Percentiles rank a stretch among this genome's conserved stretches.
phyloP scores from a whole-genome alignment of 192 early-diverging fungal species.

The Gamsiella multidivaricata region DNA sequence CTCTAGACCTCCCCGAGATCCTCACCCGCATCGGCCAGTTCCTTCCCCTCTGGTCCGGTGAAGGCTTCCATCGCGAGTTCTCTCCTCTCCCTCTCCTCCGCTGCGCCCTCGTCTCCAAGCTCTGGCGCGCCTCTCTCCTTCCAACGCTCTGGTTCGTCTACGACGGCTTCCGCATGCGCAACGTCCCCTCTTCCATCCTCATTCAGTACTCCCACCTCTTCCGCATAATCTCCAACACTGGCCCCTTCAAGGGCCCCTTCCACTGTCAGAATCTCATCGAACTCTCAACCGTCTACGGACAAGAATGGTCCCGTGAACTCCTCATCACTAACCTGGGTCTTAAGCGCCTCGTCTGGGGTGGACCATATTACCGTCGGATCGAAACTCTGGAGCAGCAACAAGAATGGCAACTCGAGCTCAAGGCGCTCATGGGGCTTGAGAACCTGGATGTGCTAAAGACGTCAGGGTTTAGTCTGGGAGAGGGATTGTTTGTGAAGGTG shows the following conservation, averaged over 20 bases:
- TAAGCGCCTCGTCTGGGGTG: constrained; percentile 36
- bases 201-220: constrained; percentile 26
- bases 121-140: constrained; percentile 7
- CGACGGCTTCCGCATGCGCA: constrained; percentile 35
- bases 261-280: constrained; percentile 28
- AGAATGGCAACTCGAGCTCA: constrained; percentile 36
- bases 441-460: constrained; percentile 36
- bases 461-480: constrained; percentile 37
- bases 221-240: constrained; percentile 38
- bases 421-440: constrained; percentile 27
- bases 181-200: constrained; percentile 6
- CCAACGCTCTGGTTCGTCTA: constrained; percentile 39
- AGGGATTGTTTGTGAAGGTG: constrained; percentile 45
- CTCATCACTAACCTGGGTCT: constrained; percentile 28
- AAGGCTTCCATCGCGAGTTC: constrained; percentile 27
- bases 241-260: constrained; percentile 44
- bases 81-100: constrained; percentile 16
- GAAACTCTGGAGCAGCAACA: constrained; percentile 40
- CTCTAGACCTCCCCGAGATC: constrained; percentile 33
- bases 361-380: constrained; percentile 21
- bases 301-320: constrained; percentile 38
- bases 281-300: constrained; percentile 36
- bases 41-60: constrained; percentile 38
- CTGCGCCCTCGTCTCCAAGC: constrained; percentile 21
- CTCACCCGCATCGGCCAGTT: constrained; percentile 35